A percentile compares a stretch with the other conserved stretches of the same genome.
Conservation (phyloP, 768 basidiomycete genomes). For the Roridomyces roridus region DNA sequence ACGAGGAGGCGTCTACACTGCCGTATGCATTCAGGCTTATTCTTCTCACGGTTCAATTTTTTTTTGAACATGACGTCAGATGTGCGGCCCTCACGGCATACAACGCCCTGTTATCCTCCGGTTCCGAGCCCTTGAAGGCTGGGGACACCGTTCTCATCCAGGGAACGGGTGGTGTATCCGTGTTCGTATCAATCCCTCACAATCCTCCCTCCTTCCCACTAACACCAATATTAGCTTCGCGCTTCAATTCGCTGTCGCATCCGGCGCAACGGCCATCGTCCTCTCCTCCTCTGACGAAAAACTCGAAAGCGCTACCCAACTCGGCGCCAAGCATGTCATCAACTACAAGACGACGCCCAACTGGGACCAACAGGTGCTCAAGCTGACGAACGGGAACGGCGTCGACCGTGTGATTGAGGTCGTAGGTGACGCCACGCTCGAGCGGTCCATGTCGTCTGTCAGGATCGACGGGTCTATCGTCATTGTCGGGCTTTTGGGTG, state of each 20-base stretch:
- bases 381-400: constrained; percentile 31
- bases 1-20: constrained; percentile 53
- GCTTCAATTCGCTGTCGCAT: constrained; percentile 50
- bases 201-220: background rate
- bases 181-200: constrained; percentile 26
- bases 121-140: constrained; percentile 43
- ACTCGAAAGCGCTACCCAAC: constrained; percentile 41
- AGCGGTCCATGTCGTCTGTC: constrained; percentile 33
- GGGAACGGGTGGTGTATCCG: constrained; percentile 52
- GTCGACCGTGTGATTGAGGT: constrained; percentile 22
- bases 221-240: constrained; percentile 42
- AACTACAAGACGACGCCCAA: constrained; percentile 54
- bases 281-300: constrained; percentile 55
- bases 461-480: constrained; percentile 37
- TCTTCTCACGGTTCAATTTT: background rate
- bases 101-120: constrained; percentile 46
- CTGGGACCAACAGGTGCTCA: constrained; percentile 54
- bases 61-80: constrained; percentile 23
- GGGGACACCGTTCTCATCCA: constrained; percentile 55
- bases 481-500: constrained; percentile 41
- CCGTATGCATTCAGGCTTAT: too few species aligned
- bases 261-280: constrained; percentile 57
- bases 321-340: constrained; percentile 50
- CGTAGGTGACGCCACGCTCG: constrained; percentile 44
- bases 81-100: constrained; percentile 59